Evolutionary conservation across 2,329 filamentous ascomycete species (phyloP), one percentile per base, ranked within the genome.

Genomic region (Hymenotorrendiella dingleyae): DNA sequence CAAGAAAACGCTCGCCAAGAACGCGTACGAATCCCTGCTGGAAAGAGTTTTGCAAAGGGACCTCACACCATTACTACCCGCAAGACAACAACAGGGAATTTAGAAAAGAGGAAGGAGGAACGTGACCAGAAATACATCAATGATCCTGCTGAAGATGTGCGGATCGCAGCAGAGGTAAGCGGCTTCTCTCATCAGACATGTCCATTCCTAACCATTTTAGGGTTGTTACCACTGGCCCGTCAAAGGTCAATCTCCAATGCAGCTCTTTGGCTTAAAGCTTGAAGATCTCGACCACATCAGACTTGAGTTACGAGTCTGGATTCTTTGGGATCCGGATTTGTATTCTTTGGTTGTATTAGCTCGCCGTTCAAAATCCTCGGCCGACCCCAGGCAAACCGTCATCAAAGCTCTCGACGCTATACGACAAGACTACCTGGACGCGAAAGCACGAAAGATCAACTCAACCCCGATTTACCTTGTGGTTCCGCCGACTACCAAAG

Each of bases 151-250:
- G 20, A 36, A 8, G 20, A 16, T 21, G 11, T n/a, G 8, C 4
- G 10, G 10, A 12, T 22, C 17, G 34, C n/a, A 8, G 34, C 20
- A 21, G 22, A 14, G 24, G 34, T 36, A 36, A n/a, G 20, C 16
- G 24, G 10, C 8, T 22, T 10, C 7, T 21, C 6, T 16, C 8
- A n/a, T 6, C 5, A n/a, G 19, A 3, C 19, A n/a, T 9, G 16
- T 19, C 19, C 19, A n/a, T 30, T 21, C 24, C 38, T 40, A 12
- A 40, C 37, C 4, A 16, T 23, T 16, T 16, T 9, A 42, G 39
- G 55, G 48, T 2, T 47, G 38, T 23, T 57, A 55, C 24, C 32
- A 54, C 8, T 59, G 54, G 56, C 53, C 50, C 38, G 38, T 36
- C 11, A 48, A 40, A 4, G 23, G 37, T 9, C 36, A 36, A 3